These are phyloP conservation scores for Coffea canephora DNA, from an alignment of 257 asterid genomes.

Conservation along the genomic window DNA sequence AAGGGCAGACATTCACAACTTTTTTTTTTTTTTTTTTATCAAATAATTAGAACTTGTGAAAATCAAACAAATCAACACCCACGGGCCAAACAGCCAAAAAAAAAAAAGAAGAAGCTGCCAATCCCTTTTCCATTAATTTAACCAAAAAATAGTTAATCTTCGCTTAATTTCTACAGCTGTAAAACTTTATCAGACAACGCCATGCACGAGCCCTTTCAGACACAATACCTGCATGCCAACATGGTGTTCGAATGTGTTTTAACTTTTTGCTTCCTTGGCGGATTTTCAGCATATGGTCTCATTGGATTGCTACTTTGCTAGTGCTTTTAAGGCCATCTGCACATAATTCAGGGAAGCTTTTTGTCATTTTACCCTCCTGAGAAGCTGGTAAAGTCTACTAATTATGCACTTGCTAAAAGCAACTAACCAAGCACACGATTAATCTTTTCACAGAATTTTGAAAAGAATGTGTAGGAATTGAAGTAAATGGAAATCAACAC, in stretches of 20 bases:
- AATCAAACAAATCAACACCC: too few species aligned
- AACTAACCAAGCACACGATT: background rate
- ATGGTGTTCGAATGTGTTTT: background rate
- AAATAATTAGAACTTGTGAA: too few species aligned
- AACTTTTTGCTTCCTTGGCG: background rate
- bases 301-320: background rate
- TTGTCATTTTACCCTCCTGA: background rate
- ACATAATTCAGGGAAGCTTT: background rate
- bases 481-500: too few species aligned
- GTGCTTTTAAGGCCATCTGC: background rate
- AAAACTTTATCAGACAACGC: background rate
- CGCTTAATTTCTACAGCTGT: too few species aligned
- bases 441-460: background rate
- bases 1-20: too few species aligned
- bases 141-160: background rate
- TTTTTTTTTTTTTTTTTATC: too few species aligned
- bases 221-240: slow-evolving; percentile 1
- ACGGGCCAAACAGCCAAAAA: too few species aligned
- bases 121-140: background rate
- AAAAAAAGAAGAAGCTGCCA: too few species aligned
- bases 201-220: background rate
- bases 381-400: background rate
- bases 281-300: background rate
- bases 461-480: background rate
- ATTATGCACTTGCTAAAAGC: background rate